These are phyloP conservation scores for Solanum sejunctum DNA, from an alignment of 257 asterid species.

Conservation along the genomic window DNA sequence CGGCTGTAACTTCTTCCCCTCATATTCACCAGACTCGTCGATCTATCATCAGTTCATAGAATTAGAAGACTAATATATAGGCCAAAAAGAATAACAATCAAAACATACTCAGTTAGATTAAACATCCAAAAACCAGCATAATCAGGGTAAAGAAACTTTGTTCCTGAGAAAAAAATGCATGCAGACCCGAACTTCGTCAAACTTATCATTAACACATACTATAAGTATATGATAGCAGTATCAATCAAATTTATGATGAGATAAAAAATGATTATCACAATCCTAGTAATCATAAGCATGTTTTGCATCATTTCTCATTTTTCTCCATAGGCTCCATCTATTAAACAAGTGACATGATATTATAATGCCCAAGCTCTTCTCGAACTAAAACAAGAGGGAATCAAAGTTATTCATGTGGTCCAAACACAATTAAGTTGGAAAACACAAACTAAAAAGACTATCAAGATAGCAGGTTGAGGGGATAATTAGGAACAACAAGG, in stretches of 20 bases:
- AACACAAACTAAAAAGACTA: not conserved
- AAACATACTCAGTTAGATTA: not conserved
- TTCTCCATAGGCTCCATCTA: not conserved
- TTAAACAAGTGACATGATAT: not conserved
- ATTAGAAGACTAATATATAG: not conserved
- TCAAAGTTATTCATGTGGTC: not conserved
- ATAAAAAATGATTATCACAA: not conserved
- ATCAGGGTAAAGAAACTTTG: not conserved
- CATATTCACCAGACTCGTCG: constrained; percentile 14
- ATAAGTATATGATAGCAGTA: not conserved
- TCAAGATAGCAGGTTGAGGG: not conserved
- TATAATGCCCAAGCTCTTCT: not conserved
- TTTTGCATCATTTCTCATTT: not conserved
- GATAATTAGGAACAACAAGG: not conserved
- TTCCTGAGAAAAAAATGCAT: not conserved
- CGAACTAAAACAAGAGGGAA: not conserved
- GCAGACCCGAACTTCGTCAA: not conserved
- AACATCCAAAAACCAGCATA: not conserved
- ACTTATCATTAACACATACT: not conserved
- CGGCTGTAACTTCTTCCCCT: constrained; percentile 94
- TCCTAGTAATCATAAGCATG: not conserved
- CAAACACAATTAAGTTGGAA: not conserved
- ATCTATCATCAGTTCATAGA: not conserved
- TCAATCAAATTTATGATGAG: not conserved
- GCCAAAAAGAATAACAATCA: not conserved